Percentiles rank a stretch among this genome's conserved stretches.
Evolutionary conservation across 306 rosid species (phyloP).

Genomic region (Hippophae rhamnoides): DNA sequence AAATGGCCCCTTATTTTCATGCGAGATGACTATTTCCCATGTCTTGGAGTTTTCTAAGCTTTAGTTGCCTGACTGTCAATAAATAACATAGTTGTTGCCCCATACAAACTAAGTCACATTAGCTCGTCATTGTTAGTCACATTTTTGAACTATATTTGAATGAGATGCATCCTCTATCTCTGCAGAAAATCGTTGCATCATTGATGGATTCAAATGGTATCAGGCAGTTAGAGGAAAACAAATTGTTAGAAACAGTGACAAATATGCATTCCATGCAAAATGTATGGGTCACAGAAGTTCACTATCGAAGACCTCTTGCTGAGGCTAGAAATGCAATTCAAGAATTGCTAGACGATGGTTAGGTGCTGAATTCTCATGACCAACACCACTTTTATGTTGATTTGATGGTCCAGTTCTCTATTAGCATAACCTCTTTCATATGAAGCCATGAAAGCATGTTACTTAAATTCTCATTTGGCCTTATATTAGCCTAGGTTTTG

Average conservation of each 20-base stretch:
- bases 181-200: conserved; percentile 56
- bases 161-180: conserved; percentile 12
- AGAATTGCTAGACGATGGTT: conserved; percentile 23
- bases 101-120: neutral
- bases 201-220: conserved; percentile 47
- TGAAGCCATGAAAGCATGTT: no score
- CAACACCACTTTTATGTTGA: no score
- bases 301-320: conserved; percentile 22
- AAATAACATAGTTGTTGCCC: no score
- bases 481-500: no score
- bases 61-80: no score
- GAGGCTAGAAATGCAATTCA: conserved; percentile 52
- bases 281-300: conserved; percentile 58
- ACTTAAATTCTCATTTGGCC: no score
- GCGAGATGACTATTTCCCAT: no score
- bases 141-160: neutral
- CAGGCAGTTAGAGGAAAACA: conserved; percentile 29
- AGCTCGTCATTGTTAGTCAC: neutral
- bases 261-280: conserved; percentile 27
- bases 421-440: no score
- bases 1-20: no score
- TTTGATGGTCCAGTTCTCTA: no score
- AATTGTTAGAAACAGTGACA: conserved; percentile 29
- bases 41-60: no score
- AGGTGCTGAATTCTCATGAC: no score